These are phyloP conservation scores for Tylopilus orsonianus DNA, from an alignment of 1,284 basidiomycete species.

Conservation along the genomic window DNA sequence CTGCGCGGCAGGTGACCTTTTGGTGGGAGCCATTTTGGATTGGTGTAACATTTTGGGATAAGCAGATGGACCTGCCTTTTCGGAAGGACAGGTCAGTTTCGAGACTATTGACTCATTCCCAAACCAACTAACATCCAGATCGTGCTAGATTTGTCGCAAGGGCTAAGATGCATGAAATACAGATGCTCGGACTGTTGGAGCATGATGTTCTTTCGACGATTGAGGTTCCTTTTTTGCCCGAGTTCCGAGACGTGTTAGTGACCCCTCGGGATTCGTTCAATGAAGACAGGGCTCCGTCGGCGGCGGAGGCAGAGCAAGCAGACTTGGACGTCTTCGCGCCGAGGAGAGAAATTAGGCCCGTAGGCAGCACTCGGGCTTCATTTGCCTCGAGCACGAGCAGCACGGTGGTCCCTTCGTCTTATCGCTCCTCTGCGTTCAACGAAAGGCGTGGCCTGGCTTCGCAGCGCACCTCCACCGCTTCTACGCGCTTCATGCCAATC, in stretches of 20 bases:
- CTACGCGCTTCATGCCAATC: slow-evolving; percentile 55
- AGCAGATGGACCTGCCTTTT: slow-evolving; percentile 84
- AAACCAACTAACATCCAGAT: slow-evolving; percentile 1
- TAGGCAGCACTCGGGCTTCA: slow-evolving; percentile 39
- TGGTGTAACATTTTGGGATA: slow-evolving; percentile 79
- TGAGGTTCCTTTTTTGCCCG: slow-evolving; percentile 73
- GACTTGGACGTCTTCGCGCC: slow-evolving; percentile 66
- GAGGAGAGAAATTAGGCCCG: slow-evolving; percentile 39
- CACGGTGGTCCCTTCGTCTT: slow-evolving; percentile 36
- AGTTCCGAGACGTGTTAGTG: slow-evolving; percentile 35
- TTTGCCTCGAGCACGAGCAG: slow-evolving; percentile 38
- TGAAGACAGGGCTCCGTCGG: slow-evolving; percentile 38
- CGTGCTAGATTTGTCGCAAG: slow-evolving; percentile 76
- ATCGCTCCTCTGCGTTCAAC: slow-evolving; percentile 32
- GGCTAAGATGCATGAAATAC: slow-evolving; percentile 92
- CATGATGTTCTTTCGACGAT: slow-evolving; percentile 87
- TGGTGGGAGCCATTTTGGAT: slow-evolving; percentile 91
- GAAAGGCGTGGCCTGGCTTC: slow-evolving; percentile 40
- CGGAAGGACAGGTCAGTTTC: slow-evolving; percentile 69
- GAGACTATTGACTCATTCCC: background rate
- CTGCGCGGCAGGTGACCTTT: slow-evolving; percentile 50
- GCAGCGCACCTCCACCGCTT: slow-evolving; percentile 45
- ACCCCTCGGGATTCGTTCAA: slow-evolving; percentile 31
- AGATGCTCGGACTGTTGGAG: slow-evolving; percentile 88
- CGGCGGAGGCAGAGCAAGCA: slow-evolving; percentile 65